These are phyloP conservation scores for Xylaria intraflava DNA, from an alignment of 495 filamentous ascomycete genomes.

Conservation along the genomic window DNA sequence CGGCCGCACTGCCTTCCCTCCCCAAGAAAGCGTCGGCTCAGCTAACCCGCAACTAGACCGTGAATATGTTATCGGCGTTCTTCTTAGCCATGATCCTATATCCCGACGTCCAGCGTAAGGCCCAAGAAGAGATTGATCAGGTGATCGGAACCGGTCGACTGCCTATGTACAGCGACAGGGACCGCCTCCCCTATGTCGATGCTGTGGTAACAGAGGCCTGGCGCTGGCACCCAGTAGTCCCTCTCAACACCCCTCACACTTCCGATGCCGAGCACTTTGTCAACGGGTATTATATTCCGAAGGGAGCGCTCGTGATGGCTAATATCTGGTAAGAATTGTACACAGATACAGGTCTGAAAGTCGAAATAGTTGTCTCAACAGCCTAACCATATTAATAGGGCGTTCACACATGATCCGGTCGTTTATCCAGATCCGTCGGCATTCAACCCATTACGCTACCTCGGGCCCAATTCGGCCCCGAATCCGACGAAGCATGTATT, in stretches of 20 bases:
- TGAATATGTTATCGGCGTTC: conserved; percentile 9
- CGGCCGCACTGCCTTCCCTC: neutral
- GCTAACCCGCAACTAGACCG: neutral
- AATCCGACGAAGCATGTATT: conserved; percentile 37
- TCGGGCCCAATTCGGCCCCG: conserved; percentile 31
- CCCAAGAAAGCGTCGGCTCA: neutral
- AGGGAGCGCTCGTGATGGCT: conserved; percentile 29
- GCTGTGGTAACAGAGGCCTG: conserved; percentile 23
- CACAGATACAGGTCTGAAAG: neutral
- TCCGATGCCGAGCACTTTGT: conserved; percentile 27
- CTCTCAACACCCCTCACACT: conserved; percentile 27
- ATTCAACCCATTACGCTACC: conserved; percentile 35
- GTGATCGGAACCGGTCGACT: conserved; percentile 21
- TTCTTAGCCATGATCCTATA: conserved; percentile 22
- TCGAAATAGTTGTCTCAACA: too few relatives aligned
- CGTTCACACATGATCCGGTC: conserved; percentile 24
- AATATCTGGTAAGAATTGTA: neutral
- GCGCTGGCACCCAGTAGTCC: conserved; percentile 19
- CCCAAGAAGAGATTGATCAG: conserved; percentile 22
- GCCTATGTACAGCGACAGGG: conserved; percentile 21
- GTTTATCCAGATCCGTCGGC: conserved; percentile 31
- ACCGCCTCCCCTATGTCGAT: conserved; percentile 23
- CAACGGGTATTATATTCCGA: conserved; percentile 36
- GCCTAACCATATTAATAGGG: neutral
- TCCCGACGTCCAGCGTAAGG: conserved; percentile 22